Base-by-base conservation (phyloP, 75 land plant genomes). In the Selaginella moellendorffii region DNA sequence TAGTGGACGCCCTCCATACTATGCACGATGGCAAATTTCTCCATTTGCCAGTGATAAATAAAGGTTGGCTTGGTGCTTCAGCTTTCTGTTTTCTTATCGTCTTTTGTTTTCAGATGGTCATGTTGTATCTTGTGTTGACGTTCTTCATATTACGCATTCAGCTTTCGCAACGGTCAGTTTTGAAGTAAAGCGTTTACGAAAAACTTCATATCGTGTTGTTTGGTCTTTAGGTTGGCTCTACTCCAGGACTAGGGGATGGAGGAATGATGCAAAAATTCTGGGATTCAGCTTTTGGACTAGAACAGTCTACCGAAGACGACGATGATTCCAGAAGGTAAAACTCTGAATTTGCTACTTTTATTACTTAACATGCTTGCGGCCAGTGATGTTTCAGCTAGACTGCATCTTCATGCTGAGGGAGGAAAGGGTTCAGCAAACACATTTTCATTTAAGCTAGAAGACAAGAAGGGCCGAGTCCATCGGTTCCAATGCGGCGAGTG, bases 261-360 rank as follows among this genome's bases (percentile, higher is more conserved):
- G 71, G 54, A 65, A 65, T 84, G 87, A 81, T 86, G 83, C 87
- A 84, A 30, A 86, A 84, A 67, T 86, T 86, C 53, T 86, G 84
- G 87, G 90, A 86, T 72, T 84, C 87, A 20, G 82, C 90, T 63
- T 53, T 80, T 74, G 66, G 81, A 29, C 68, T 81, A 52, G 75
- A 73, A 9, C 59, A 71, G 9, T 30, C 65, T 18, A 68, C 65
- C 1, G 80, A 84, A 56, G 80, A 81, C 31, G 87, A 81, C 0
- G 59, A 56, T n/a, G 84, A 84, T 0, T 53, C 81, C 26, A 76
- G 66, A 28, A 83, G 86, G 86, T 86, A 54, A 28, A 25, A 2
- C n/a, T 36, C 5, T 36, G 46, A 36, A 5, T 36, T 5, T 36
- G 10, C 14, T 36, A 36, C 10, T 36, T 36, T 36, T 36, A 5